Percentiles rank a stretch among this genome's conserved stretches.
Evolutionary conservation across 192 early-diverging fungal species (phyloP).

Genomic region (Lobosporangium transversale): DNA sequence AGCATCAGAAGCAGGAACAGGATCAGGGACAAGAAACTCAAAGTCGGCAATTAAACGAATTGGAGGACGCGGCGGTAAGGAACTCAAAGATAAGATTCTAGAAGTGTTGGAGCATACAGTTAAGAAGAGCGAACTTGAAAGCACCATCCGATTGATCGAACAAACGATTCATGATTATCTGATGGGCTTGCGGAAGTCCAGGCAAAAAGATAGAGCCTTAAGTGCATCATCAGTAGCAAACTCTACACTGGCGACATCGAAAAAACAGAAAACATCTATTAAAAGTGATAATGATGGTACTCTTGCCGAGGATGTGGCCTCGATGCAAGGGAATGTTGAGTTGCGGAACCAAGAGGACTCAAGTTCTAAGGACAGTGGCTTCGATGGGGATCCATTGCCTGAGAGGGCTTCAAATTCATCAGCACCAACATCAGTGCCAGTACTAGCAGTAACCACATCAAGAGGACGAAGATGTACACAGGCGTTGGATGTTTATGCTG

Average conservation of each 20-base stretch:
- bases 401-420: too few species aligned
- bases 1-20: not conserved
- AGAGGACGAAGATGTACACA: not conserved
- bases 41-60: constrained; percentile 21
- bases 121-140: constrained; percentile 34
- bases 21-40: not conserved
- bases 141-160: constrained; percentile 40
- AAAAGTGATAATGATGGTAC: not conserved
- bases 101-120: constrained; percentile 28
- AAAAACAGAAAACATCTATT: constrained; percentile 15
- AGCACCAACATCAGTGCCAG: not conserved
- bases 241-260: constrained; percentile 4
- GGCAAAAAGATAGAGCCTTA: constrained; percentile 1
- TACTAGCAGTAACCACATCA: not conserved
- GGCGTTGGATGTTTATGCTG: not conserved
- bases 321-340: constrained; percentile 8
- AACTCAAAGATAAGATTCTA: constrained; percentile 31
- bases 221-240: not conserved
- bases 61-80: constrained; percentile 35
- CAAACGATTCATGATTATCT: constrained; percentile 12
- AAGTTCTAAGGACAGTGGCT: not conserved
- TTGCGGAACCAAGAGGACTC: not conserved
- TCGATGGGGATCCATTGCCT: not conserved
- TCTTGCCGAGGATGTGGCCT: constrained; percentile 6
- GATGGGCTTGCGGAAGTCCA: constrained; percentile 16